Evolutionary conservation across 139 green algal genomes (phyloP).

Genomic region (Chlamydomonas eustigma): DNA sequence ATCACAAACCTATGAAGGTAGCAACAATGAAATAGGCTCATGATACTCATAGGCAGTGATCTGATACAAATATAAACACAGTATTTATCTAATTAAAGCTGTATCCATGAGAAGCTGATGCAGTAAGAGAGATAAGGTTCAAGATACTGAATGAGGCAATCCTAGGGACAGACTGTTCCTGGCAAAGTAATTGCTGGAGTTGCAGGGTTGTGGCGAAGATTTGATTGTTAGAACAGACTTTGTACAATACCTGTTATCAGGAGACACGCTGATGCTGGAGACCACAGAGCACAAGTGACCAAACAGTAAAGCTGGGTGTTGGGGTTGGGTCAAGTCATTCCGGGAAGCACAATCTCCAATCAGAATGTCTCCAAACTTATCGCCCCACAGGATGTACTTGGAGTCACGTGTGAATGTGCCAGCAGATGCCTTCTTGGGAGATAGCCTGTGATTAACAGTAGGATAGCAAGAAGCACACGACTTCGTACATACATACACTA

Average conservation of each 20-base stretch:
- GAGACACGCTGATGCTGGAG: constrained; percentile 52
- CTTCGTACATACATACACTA: neutral
- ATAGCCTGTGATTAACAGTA: constrained; percentile 48
- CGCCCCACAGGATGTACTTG: constrained; percentile 52
- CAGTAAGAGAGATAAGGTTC: neutral
- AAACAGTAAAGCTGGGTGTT: constrained; percentile 54
- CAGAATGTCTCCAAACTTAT: constrained; percentile 84
- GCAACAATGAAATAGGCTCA: neutral
- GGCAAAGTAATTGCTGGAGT: too few species aligned
- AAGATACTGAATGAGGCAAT: neutral
- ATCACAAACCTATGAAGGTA: neutral
- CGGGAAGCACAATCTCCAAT: constrained; percentile 18
- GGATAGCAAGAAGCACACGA: neutral
- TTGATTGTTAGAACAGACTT: too few species aligned
- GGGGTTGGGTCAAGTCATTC: constrained; percentile 12
- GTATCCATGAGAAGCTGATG: too few species aligned
- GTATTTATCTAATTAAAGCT: too few species aligned
- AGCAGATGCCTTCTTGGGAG: constrained; percentile 66
- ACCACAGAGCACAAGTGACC: constrained; percentile 82
- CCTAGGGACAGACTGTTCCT: too few species aligned
- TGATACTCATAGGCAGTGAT: too few species aligned
- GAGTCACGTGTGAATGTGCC: constrained; percentile 54
- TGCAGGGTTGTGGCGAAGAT: too few species aligned
- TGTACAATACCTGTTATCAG: constrained; percentile 39
- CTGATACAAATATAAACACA: too few species aligned